Evolutionary conservation across 441 rosid species (phyloP).

Genomic region (Populus hybrid): DNA sequence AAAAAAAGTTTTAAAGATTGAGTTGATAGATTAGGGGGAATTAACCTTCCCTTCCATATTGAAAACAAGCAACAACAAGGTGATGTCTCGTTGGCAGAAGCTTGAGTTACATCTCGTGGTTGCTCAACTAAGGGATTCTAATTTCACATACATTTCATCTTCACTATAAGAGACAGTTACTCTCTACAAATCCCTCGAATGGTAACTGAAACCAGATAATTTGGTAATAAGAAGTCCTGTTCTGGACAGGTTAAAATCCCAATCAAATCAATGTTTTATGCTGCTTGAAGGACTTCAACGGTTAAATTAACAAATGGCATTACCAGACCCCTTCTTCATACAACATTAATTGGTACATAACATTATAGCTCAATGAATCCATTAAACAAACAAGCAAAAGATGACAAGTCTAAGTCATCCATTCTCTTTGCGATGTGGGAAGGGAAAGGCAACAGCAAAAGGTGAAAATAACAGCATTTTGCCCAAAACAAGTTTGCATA

Average conservation of each 20-base stretch:
- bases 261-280: background rate
- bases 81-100: background rate
- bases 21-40: background rate
- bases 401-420: background rate
- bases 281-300: background rate
- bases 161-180: background rate
- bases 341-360: background rate
- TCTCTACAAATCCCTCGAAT: background rate
- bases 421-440: background rate
- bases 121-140: background rate
- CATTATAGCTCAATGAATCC: background rate
- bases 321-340: background rate
- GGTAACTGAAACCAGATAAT: no score
- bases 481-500: conserved; percentile 16
- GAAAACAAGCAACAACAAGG: background rate
- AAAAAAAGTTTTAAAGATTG: background rate
- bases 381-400: background rate
- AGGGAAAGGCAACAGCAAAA: background rate
- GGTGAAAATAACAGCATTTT: background rate
- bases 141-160: background rate
- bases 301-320: background rate
- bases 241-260: background rate
- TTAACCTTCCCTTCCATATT: no score
- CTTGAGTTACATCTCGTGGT: background rate
- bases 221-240: background rate